Base-by-base conservation (phyloP, 305 asterid genomes). In the Caryopteris hybrid region DNA sequence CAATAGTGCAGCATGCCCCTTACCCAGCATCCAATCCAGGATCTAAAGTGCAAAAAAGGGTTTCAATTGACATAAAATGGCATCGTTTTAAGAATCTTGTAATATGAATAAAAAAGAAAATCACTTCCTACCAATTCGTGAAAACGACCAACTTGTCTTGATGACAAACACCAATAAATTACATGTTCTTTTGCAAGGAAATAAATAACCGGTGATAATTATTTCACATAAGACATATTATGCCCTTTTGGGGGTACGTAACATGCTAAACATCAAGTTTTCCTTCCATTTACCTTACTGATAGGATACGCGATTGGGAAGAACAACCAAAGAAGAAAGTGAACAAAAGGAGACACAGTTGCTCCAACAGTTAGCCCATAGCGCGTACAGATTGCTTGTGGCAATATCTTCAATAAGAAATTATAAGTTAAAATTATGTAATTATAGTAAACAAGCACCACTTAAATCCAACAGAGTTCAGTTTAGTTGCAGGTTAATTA, bases 321-420 rank as follows among this genome's bases (percentile, higher is more conserved):
- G 83, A 91, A 94, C 38, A 82, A 38, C 95, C 95, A 94, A 41
- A 94, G 91, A 76, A 94, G 99, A 74, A 94, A 87, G 48, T 72
- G 96, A 67, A 94, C 99, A 48, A 94, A 51, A 46, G 99, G 99
- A 9, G 99, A 96, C 74, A 72, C 80, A 8, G 87, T 86, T 53
- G 99, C 96, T 61, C 99, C 99, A 25, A 91, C 97, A 9, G 89
- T 84, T 85, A 94, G 77, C 42, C 99, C 99, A 59, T 89, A 91
- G 50, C 98, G 97, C 12, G 97, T 87, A 75, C 99, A 94, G 61
- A 94, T 86, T 66, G 99, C 99, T 88, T 94, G 99, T 71, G 99
- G 99, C 80, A 94, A 56, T 78, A 94, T 94, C 99, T 94, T 68
- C 69, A 79, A 73, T 14, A 53, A n/a, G 52, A 54, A 65, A 50